Percentiles rank a stretch among this genome's conserved stretches.
Conservation (phyloP, 805 yeast species). For the Cyberlindnera veronae region DNA sequence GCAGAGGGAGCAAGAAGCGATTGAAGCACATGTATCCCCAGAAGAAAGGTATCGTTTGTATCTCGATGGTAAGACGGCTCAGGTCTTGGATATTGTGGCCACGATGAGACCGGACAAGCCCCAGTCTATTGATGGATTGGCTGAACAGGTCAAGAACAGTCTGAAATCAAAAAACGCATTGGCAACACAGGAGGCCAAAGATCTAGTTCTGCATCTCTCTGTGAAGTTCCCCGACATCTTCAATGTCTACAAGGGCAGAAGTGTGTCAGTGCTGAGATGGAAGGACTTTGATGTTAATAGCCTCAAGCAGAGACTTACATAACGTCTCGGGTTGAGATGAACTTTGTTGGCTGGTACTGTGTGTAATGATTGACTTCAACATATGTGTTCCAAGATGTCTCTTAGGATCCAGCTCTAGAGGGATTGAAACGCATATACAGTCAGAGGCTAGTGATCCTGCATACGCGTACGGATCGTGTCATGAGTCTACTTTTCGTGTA, state of each 20-base stretch:
- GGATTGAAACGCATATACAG: too few relatives aligned
- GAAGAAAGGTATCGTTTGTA: conserved; percentile 24
- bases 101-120: conserved; percentile 23
- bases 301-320: conserved; percentile 14
- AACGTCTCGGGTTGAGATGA: too few relatives aligned
- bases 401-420: too few relatives aligned
- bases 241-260: conserved; percentile 15
- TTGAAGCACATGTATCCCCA: conserved; percentile 18
- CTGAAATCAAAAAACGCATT: conserved; percentile 16
- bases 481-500: too few relatives aligned
- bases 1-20: conserved; percentile 31
- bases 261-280: conserved; percentile 23
- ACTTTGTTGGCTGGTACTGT: too few relatives aligned
- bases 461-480: too few relatives aligned
- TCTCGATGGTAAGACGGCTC: conserved; percentile 29
- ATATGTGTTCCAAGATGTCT: too few relatives aligned
- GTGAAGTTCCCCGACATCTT: conserved; percentile 22
- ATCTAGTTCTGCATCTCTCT: conserved; percentile 16
- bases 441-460: too few relatives aligned
- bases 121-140: conserved; percentile 17
- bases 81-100: conserved; percentile 31
- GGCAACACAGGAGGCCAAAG: conserved; percentile 21
- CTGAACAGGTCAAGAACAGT: conserved; percentile 21
- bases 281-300: conserved; percentile 20
- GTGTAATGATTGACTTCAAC: too few relatives aligned